A percentile compares a stretch with the other conserved stretches of the same genome.
Evolutionary conservation across 257 asterid genomes (phyloP).

Genomic region (Solanum etuberosum): DNA sequence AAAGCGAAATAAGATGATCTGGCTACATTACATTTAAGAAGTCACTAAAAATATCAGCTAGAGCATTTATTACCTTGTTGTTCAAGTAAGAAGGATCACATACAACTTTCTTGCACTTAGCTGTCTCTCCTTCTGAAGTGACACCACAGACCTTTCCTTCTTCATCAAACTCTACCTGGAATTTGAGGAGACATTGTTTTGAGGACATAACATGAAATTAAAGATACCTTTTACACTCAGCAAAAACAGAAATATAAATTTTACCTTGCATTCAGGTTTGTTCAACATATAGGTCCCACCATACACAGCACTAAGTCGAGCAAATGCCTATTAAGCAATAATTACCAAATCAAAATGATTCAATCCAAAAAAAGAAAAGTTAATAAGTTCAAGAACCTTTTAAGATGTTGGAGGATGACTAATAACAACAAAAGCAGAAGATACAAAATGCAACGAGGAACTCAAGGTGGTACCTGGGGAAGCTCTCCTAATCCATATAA

Average conservation of each 20-base stretch:
- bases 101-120: conserved; percentile 85
- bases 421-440: background rate
- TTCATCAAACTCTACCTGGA: conserved; percentile 78
- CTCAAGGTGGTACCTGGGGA: conserved; percentile 55
- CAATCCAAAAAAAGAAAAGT: background rate
- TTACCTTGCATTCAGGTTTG: conserved; percentile 90
- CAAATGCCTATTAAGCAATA: conserved; percentile 51
- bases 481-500: conserved; percentile 94
- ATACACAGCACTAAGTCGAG: conserved; percentile 95
- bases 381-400: background rate
- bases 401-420: background rate
- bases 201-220: background rate
- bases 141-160: conserved; percentile 89
- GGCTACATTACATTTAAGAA: background rate
- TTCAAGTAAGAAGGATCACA: conserved; percentile 89
- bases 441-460: background rate
- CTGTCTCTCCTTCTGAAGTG: conserved; percentile 94
- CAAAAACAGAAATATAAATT: background rate
- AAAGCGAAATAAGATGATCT: background rate
- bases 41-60: background rate
- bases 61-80: conserved; percentile 46
- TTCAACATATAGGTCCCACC: conserved; percentile 97
- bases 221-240: background rate
- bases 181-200: background rate
- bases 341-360: background rate